Evolutionary conservation across 2,329 filamentous ascomycete species (phyloP).

Genomic region (Hortaea werneckii): DNA sequence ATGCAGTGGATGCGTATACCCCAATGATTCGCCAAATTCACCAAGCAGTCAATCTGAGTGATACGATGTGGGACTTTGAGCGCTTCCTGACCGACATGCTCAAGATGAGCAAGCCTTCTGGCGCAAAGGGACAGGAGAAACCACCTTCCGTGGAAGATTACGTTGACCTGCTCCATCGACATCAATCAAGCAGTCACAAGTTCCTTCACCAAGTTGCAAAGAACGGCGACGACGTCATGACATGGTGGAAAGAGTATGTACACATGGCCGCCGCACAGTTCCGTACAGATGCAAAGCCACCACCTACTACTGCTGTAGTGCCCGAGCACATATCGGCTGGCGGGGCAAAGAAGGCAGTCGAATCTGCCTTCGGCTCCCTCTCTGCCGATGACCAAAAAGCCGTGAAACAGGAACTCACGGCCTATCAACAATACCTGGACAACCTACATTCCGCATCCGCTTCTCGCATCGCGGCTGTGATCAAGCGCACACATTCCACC

Average conservation of each 20-base stretch:
- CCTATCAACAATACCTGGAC: conserved; percentile 51
- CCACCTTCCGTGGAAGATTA: conserved; percentile 61
- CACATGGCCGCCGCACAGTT: conserved; percentile 51
- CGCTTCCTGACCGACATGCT: conserved; percentile 63
- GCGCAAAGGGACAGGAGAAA: conserved; percentile 19
- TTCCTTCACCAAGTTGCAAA: conserved; percentile 62
- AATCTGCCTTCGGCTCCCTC: conserved; percentile 38
- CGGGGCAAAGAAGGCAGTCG: conserved; percentile 32
- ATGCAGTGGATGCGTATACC: conserved; percentile 58
- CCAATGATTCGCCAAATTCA: conserved; percentile 65
- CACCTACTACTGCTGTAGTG: conserved; percentile 7
- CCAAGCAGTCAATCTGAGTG: conserved; percentile 58
- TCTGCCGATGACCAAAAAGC: conserved; percentile 34
- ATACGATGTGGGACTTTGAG: conserved; percentile 57
- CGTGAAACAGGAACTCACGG: conserved; percentile 46
- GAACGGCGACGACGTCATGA: conserved; percentile 56
- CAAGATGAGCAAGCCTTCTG: conserved; percentile 35
- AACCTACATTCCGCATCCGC: conserved; percentile 45
- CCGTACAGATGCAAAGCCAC: conserved; percentile 21
- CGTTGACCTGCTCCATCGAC: conserved; percentile 54
- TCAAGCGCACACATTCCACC: conserved; percentile 32
- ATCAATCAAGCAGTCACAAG: conserved; percentile 53
- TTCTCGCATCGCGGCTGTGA: conserved; percentile 46
- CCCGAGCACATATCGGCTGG: conserved; percentile 29
- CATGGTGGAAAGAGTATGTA: conserved; percentile 52